These are phyloP conservation scores for Multifurca ochricompacta DNA, from an alignment of 768 basidiomycete species.

Conservation along the genomic window DNA sequence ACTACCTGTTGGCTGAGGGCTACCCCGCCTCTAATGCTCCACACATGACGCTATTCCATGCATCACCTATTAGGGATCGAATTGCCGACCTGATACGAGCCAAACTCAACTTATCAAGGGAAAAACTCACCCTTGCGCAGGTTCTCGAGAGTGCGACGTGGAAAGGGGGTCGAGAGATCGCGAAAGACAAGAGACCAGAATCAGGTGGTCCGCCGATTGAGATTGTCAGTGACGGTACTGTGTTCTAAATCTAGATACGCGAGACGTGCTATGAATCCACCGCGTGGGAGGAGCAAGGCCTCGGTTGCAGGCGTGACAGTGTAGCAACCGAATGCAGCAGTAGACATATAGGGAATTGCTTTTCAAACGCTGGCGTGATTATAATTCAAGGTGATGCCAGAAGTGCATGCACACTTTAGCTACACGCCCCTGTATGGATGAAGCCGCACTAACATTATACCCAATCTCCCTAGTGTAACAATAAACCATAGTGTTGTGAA, in stretches of 20 bases:
- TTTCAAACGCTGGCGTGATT: not conserved
- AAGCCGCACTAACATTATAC: not conserved
- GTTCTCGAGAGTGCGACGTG: slow-evolving; percentile 93
- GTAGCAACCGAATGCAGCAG: not conserved
- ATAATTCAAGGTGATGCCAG: not conserved
- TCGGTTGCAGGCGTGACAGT: not conserved
- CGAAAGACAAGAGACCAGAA: slow-evolving; percentile 61
- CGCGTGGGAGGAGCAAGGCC: slow-evolving; percentile 11
- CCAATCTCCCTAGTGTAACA: not conserved
- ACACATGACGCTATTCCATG: not conserved
- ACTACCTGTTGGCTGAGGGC: slow-evolving; percentile 10
- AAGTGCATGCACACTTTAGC: not conserved
- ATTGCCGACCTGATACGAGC: slow-evolving; percentile 62
- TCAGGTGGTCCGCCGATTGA: slow-evolving; percentile 82
- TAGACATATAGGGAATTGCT: slow-evolving; percentile 4
- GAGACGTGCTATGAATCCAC: not conserved
- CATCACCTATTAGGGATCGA: slow-evolving; percentile 55
- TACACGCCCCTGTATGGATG: not conserved
- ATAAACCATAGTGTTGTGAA: not conserved
- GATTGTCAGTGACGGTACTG: slow-evolving; percentile 78
- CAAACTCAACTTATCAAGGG: slow-evolving; percentile 41
- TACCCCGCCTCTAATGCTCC: not conserved
- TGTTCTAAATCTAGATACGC: slow-evolving; percentile 40
- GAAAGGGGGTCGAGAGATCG: slow-evolving; percentile 94
- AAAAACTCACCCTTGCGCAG: slow-evolving; percentile 70